A percentile compares a stretch with the other conserved stretches of the same genome.
phyloP scores from a whole-genome alignment of 805 yeast genomes.

The Candida taoyuanica region DNA sequence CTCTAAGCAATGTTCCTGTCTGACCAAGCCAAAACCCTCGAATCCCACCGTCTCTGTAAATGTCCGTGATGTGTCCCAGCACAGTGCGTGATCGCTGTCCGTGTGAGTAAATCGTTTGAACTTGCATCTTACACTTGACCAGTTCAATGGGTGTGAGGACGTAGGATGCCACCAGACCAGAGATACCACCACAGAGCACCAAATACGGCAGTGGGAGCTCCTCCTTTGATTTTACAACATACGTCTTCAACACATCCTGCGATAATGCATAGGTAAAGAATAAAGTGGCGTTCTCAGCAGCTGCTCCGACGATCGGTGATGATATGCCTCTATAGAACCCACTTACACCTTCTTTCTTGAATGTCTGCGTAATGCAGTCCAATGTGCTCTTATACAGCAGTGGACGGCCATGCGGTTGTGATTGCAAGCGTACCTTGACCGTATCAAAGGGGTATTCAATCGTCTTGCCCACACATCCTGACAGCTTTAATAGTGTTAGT shows the following conservation, averaged over 20 bases:
- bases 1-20: slow-evolving; percentile 73
- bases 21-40: slow-evolving; percentile 87
- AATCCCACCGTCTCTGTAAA: slow-evolving; percentile 51
- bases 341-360: slow-evolving; percentile 60
- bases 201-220: slow-evolving; percentile 39
- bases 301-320: slow-evolving; percentile 85
- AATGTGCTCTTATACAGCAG: slow-evolving; percentile 52
- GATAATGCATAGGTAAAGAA: slow-evolving; percentile 61
- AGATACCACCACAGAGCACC: slow-evolving; percentile 68
- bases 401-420: slow-evolving; percentile 54
- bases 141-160: slow-evolving; percentile 90
- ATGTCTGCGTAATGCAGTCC: slow-evolving; percentile 61
- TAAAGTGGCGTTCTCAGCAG: slow-evolving; percentile 80
- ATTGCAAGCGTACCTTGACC: slow-evolving; percentile 78
- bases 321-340: slow-evolving; percentile 81
- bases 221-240: slow-evolving; percentile 14
- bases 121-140: slow-evolving; percentile 84
- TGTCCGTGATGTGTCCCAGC: slow-evolving; percentile 35
- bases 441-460: slow-evolving; percentile 94
- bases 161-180: slow-evolving; percentile 80
- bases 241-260: slow-evolving; percentile 32
- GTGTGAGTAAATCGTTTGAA: slow-evolving; percentile 36
- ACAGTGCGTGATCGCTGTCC: slow-evolving; percentile 29
- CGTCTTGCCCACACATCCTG: slow-evolving; percentile 81
- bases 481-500: slow-evolving; percentile 20